phyloP scores from a whole-genome alignment of 1,139 yeast genomes.

The Barnettozyma hawaiiensis region DNA sequence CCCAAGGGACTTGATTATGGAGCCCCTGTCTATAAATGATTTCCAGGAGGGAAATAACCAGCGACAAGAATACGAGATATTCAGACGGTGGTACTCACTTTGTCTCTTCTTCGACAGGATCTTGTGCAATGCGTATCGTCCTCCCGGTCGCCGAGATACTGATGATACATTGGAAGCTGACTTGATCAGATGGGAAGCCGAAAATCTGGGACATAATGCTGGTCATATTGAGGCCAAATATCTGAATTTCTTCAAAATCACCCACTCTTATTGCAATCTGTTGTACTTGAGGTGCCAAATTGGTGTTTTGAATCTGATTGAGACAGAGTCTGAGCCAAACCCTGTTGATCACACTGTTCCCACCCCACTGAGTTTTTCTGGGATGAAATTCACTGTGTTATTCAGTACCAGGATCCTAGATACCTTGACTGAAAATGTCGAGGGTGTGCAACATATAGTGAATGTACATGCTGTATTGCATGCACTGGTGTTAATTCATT shows the following conservation, averaged over 20 bases:
- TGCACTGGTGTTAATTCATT: conserved; percentile 10
- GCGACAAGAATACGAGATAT: conserved; percentile 7
- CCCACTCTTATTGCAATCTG: conserved; percentile 8
- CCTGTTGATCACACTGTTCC: conserved; percentile 1
- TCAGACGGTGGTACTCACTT: conserved; percentile 9
- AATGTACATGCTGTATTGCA: conserved; percentile 10
- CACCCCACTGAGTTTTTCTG: conserved; percentile 9
- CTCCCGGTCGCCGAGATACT: conserved; percentile 11
- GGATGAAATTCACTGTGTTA: conserved; percentile 8
- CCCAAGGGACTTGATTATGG: conserved; percentile 7
- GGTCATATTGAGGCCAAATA: conserved; percentile 2
- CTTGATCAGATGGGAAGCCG: conserved; percentile 8
- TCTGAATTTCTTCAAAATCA: conserved; percentile 2
- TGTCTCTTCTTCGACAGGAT: conserved; percentile 10
- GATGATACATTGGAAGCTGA: conserved; percentile 10
- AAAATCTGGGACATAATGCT: conserved; percentile 1
- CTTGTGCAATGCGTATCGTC: conserved; percentile 9
- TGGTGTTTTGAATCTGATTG: conserved; percentile 12
- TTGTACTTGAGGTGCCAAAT: conserved; percentile 12
- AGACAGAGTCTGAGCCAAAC: background rate
- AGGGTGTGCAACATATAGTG: conserved; percentile 9
- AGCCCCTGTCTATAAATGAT: conserved; percentile 7
- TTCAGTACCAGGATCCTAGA: conserved; percentile 5
- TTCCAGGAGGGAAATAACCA: conserved; percentile 5
- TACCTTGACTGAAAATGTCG: background rate